These are phyloP conservation scores for Xylariaceae sp. DNA, from an alignment of 2,329 filamentous ascomycete genomes.

Conservation along the genomic window DNA sequence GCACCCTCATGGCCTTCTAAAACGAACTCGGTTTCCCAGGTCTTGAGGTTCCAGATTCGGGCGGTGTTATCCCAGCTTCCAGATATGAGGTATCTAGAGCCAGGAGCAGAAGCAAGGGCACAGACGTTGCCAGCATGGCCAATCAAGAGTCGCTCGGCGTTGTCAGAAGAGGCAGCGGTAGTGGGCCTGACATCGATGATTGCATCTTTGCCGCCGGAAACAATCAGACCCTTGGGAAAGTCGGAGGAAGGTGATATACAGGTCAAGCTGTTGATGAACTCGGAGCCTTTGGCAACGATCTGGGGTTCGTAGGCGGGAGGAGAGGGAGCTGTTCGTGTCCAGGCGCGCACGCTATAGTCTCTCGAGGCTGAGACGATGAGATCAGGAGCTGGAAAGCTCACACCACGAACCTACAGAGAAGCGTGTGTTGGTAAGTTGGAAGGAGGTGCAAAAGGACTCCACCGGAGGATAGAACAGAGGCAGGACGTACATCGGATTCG, in stretches of 20 bases:
- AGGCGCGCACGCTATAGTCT: conserved; percentile 84
- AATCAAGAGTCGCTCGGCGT: conserved; percentile 80
- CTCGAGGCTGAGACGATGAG: conserved; percentile 80
- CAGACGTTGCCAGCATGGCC: conserved; percentile 89
- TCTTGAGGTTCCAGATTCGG: conserved; percentile 78
- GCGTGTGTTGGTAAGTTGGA: background rate
- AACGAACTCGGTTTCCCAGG: conserved; percentile 73
- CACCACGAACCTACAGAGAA: conserved; percentile 70
- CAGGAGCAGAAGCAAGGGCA: conserved; percentile 71
- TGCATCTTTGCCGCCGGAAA: conserved; percentile 86
- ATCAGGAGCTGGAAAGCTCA: conserved; percentile 70
- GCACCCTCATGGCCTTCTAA: conserved; percentile 70
- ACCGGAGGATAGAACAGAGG: conserved; percentile 3
- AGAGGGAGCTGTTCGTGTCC: conserved; percentile 64
- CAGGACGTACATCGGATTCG: conserved; percentile 76
- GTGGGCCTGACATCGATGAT: conserved; percentile 87
- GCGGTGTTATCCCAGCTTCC: conserved; percentile 92
- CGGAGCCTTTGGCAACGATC: conserved; percentile 74
- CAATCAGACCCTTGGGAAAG: conserved; percentile 73
- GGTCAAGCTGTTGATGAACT: conserved; percentile 83
- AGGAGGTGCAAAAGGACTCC: background rate
- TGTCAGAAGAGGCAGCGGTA: conserved; percentile 61
- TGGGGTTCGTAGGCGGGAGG: conserved; percentile 72
- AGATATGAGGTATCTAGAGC: conserved; percentile 74
- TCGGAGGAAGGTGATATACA: conserved; percentile 66